Percentiles rank a stretch among this genome's conserved stretches.
Evolutionary conservation across 495 filamentous ascomycete genomes (phyloP).

Genomic region (Talaromyces liani): DNA sequence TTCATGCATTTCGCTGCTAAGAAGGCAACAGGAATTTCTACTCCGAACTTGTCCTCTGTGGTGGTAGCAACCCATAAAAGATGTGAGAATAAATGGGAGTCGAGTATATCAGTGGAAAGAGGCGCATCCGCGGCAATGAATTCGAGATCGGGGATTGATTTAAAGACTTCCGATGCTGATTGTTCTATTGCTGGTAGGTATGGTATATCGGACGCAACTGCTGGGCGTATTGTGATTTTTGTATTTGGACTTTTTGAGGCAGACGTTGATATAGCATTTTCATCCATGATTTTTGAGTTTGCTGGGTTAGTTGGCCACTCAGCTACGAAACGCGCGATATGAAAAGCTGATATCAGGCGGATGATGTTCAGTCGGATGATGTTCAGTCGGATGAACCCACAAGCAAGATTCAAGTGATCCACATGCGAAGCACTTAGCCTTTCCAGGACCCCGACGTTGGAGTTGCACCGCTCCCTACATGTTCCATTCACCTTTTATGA

Average conservation of each 20-base stretch:
- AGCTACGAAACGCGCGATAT: too few species aligned
- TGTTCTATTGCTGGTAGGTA: conserved; percentile 6
- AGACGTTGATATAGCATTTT: not conserved
- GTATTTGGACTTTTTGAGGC: not conserved
- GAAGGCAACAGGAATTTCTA: not conserved
- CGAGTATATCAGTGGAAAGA: not conserved
- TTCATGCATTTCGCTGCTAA: conserved; percentile 1
- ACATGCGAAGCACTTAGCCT: too few species aligned
- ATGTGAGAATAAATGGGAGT: not conserved
- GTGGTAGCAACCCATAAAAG: conserved; percentile 1
- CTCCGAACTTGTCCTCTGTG: not conserved
- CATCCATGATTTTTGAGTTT: not conserved
- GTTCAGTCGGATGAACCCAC: too few species aligned
- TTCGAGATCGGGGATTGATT: not conserved
- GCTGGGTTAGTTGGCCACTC: too few species aligned
- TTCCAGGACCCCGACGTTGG: too few species aligned
- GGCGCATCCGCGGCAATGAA: conserved; percentile 3
- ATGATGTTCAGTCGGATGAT: too few species aligned
- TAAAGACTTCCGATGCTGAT: conserved; percentile 1
- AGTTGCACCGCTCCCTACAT: too few species aligned
- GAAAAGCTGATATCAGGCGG: too few species aligned
- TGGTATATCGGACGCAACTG: not conserved
- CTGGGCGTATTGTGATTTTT: not conserved
- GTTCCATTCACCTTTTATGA: too few species aligned
- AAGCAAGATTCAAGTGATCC: too few species aligned